Percentiles rank a stretch among this genome's conserved stretches.
These are phyloP conservation scores for Pleochaeta shiraiana DNA, from an alignment of 2,329 filamentous ascomycete species.

Conservation along the genomic window DNA sequence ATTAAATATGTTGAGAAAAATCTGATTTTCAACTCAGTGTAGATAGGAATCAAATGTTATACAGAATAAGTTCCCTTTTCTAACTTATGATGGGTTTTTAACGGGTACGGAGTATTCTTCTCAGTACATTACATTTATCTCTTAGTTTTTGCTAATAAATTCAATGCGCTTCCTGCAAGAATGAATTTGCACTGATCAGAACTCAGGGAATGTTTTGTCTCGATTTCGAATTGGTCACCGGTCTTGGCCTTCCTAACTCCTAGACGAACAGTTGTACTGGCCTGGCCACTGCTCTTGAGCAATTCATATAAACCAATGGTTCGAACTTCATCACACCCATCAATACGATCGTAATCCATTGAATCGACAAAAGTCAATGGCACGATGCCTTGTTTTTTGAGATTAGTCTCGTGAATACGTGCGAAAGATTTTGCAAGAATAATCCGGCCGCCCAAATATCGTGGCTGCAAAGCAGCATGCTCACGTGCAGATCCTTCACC, in stretches of 20 bases:
- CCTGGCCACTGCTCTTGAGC: conserved; percentile 54
- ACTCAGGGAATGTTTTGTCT: conserved; percentile 72
- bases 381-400: conserved; percentile 95
- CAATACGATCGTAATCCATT: conserved; percentile 65
- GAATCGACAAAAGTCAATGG: conserved; percentile 81
- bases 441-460: conserved; percentile 71
- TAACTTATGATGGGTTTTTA: too few species aligned
- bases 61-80: too few species aligned
- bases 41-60: too few species aligned
- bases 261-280: conserved; percentile 40
- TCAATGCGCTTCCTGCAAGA: conserved; percentile 80
- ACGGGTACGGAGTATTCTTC: too few species aligned
- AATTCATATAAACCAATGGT: conserved; percentile 74
- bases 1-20: too few species aligned
- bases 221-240: conserved; percentile 45
- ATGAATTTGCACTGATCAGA: conserved; percentile 85
- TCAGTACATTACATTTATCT: conserved; percentile 5
- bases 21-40: too few species aligned
- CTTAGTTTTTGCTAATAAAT: conserved; percentile 49
- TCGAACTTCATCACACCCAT: conserved; percentile 60
- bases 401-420: conserved; percentile 83
- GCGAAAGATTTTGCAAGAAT: conserved; percentile 77
- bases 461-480: conserved; percentile 73
- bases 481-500: conserved; percentile 78
- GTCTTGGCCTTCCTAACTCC: conserved; percentile 34